Evolutionary conservation across 108 stramenopile genomes (phyloP).

Genomic region (Pseudonitzschia delicatissima): DNA sequence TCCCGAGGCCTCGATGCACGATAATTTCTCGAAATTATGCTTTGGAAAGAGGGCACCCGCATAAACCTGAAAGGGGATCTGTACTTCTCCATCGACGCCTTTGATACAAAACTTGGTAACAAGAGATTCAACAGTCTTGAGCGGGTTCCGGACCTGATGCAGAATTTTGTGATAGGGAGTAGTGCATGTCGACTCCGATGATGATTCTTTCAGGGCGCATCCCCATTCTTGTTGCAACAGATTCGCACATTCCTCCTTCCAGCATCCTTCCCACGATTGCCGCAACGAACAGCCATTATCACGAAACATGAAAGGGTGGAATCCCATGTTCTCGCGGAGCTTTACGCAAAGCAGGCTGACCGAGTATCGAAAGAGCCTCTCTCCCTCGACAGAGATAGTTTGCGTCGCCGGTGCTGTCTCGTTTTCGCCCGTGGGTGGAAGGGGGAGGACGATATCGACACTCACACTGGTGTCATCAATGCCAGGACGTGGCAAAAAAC

Average conservation of each 20-base stretch:
- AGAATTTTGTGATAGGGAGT: conserved; percentile 27
- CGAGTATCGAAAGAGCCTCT: conserved; percentile 20
- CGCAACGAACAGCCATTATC: conserved; percentile 29
- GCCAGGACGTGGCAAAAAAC: conserved; percentile 24
- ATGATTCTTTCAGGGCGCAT: conserved; percentile 23
- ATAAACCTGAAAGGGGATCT: conserved; percentile 33
- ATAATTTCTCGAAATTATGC: conserved; percentile 10
- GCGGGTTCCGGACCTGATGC: conserved; percentile 54
- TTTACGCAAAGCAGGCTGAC: conserved; percentile 23
- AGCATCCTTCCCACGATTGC: conserved; percentile 42
- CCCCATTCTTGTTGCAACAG: conserved; percentile 50
- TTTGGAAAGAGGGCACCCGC: conserved; percentile 35
- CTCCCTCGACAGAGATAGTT: conserved; percentile 2
- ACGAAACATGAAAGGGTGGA: conserved; percentile 51
- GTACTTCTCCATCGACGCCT: conserved; percentile 36
- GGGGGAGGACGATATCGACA: conserved; percentile 27
- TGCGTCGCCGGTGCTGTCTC: conserved; percentile 2
- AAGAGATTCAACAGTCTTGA: conserved; percentile 40
- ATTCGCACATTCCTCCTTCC: conserved; percentile 42
- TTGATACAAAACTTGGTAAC: conserved; percentile 48
- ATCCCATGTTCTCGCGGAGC: conserved; percentile 44
- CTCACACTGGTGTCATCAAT: conserved; percentile 38
- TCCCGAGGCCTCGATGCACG: conserved; percentile 48
- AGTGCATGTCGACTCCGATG: not conserved
- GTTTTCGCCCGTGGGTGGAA: conserved; percentile 1